A percentile compares a stretch with the other conserved stretches of the same genome.
These are phyloP conservation scores for Eremomyces bilateralis DNA, from an alignment of 495 filamentous ascomycete genomes.

Conservation along the genomic window DNA sequence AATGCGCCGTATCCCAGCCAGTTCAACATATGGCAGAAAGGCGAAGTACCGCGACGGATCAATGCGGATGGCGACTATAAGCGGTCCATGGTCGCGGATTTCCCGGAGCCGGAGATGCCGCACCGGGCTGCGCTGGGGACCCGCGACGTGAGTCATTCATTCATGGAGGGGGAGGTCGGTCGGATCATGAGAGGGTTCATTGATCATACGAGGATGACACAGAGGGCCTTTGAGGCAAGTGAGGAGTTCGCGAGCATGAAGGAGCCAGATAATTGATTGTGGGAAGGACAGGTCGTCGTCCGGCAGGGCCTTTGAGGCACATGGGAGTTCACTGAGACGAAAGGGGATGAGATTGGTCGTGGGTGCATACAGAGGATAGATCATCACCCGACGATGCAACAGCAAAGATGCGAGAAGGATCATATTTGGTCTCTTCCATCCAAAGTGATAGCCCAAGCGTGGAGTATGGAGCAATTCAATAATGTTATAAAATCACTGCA, in stretches of 20 bases:
- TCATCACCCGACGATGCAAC: too few relatives aligned
- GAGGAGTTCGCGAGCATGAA: not conserved
- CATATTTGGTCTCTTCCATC: too few relatives aligned
- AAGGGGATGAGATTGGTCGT: too few relatives aligned
- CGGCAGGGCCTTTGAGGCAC: too few relatives aligned
- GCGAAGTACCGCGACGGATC: not conserved
- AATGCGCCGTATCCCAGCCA: not conserved
- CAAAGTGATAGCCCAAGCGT: too few relatives aligned
- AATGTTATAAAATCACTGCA: too few relatives aligned
- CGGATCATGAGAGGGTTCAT: constrained; percentile 21
- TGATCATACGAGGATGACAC: constrained; percentile 2
- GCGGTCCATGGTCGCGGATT: constrained; percentile 7
- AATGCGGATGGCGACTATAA: not conserved
- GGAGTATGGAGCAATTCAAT: too few relatives aligned
- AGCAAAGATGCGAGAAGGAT: too few relatives aligned
- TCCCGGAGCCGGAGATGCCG: constrained; percentile 23
- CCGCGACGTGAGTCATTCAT: constrained; percentile 25
- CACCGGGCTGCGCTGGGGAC: constrained; percentile 27
- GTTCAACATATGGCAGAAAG: not conserved
- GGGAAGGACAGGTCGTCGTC: too few relatives aligned
- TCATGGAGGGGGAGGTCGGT: constrained; percentile 32
- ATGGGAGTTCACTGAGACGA: too few relatives aligned
- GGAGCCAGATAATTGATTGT: too few relatives aligned
- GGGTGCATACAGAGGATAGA: too few relatives aligned
- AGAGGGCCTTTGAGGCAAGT: constrained; percentile 2